Base-by-base conservation (phyloP, 306 rosid genomes). In the Lathyrus oleraceus region DNA sequence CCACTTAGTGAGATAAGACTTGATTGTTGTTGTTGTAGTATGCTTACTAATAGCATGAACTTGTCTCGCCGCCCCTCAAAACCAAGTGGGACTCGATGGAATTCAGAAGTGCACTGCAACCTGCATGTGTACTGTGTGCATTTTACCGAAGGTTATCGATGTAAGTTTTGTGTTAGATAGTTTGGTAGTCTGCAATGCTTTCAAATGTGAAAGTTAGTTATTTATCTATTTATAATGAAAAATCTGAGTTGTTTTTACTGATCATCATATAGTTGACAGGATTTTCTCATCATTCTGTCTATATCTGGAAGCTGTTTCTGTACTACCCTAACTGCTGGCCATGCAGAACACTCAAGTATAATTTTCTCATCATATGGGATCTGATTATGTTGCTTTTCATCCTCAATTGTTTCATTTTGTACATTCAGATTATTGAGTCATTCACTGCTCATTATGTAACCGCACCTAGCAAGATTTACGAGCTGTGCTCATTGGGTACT, bases 401-500 rank as follows among this genome's bases (percentile, higher is more conserved):
- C 11, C 15, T 9, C 40, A 53, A 52, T 48, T 27, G 2, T 56
- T 51, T 75, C 17, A 12, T 70, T 48, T 69, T 72, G 0, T 67
- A 61, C 69, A 81, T 83, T 60, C 96, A 94, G 99, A 94, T 94
- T 68, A 96, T 94, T 51, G 97, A 94, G 83, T 96, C 99, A 70
- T 91, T 94, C 89, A 94, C 95, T 43, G 99, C 99, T 44, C 96
- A 94, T 79, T 94, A 94, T n/a, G 97, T 94, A 53, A 89, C 91
- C 82, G 97, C 97, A 10, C 76, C 85, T 94, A 4, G 99, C 99
- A 39, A 88, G 97, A 84, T 94, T 94, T 84, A 83, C 89, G 74
- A 91, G 97, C 89, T 94, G 99, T 83, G 97, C 99, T 49, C 99
- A 88, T 79, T 94, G 96, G 99, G 97, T 94, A 83, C 99, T 94